Evolutionary conservation across 805 yeast genomes (phyloP).

Genomic region (Candida hispaniensis): DNA sequence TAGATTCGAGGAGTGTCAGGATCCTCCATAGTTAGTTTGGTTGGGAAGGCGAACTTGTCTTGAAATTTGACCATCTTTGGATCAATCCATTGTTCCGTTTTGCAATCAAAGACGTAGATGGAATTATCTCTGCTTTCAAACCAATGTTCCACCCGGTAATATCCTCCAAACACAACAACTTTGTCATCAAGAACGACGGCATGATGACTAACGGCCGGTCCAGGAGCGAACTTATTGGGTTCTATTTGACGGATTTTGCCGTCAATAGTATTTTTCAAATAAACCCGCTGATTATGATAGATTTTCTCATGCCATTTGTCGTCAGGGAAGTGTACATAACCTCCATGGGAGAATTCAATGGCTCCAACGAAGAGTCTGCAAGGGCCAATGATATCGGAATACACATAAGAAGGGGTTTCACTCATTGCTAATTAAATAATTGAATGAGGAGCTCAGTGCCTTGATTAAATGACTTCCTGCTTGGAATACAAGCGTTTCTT

Average conservation of each 20-base stretch:
- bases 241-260: slow-evolving; percentile 4
- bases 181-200: slow-evolving; percentile 15
- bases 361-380: slow-evolving; percentile 7
- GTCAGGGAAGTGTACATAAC: slow-evolving; percentile 9
- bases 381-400: slow-evolving; percentile 14
- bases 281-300: slow-evolving; percentile 9
- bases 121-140: slow-evolving; percentile 15
- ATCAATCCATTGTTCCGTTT: slow-evolving; percentile 15
- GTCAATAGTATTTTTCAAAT: slow-evolving; percentile 4
- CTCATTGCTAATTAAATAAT: too few relatives aligned
- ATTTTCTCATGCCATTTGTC: slow-evolving; percentile 14
- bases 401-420: slow-evolving; percentile 3
- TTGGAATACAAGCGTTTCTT: too few relatives aligned
- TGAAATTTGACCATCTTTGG: slow-evolving; percentile 12
- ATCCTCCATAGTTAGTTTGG: slow-evolving; percentile 2
- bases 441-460: too few relatives aligned
- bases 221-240: slow-evolving; percentile 11
- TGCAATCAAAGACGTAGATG: slow-evolving; percentile 13
- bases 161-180: slow-evolving; percentile 14
- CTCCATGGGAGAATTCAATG: slow-evolving; percentile 11
- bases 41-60: slow-evolving; percentile 11
- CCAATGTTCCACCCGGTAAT: slow-evolving; percentile 11
- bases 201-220: slow-evolving; percentile 12
- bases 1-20: slow-evolving; percentile 14
- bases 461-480: too few relatives aligned